Evolutionary conservation across 2,329 filamentous ascomycete genomes (phyloP).

Genomic region (Trichoderma sp.): DNA sequence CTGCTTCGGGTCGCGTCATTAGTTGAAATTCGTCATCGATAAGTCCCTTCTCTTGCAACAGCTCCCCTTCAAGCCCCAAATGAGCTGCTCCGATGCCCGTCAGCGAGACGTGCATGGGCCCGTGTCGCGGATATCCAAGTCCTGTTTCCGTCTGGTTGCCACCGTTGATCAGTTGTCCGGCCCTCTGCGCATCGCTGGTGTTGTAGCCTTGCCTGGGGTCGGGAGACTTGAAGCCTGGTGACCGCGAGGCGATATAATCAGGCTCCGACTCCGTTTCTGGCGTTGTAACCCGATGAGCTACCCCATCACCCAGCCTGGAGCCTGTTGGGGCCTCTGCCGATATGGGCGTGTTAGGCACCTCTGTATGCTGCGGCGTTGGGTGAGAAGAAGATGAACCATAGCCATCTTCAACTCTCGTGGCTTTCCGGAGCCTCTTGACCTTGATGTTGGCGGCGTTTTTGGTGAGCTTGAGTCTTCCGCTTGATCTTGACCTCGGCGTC

Average conservation of each 20-base stretch:
- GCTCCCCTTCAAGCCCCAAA: constrained; percentile 25
- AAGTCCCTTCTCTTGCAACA: constrained; percentile 24
- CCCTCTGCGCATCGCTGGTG: not conserved
- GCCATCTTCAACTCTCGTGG: not conserved
- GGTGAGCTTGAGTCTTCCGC: not conserved
- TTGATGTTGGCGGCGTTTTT: constrained; percentile 17
- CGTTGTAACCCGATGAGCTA: not conserved
- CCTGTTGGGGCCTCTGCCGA: not conserved
- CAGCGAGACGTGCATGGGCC: constrained; percentile 25
- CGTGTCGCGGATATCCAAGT: constrained; percentile 12
- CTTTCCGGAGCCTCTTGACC: constrained; percentile 5
- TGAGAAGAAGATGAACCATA: not conserved
- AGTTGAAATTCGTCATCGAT: constrained; percentile 25
- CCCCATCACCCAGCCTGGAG: not conserved
- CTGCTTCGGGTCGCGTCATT: constrained; percentile 24
- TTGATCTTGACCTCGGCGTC: not conserved
- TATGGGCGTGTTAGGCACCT: not conserved
- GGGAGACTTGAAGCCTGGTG: not conserved
- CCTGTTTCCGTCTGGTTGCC: not conserved
- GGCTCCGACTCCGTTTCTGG: constrained; percentile 19
- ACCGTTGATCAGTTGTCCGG: not conserved
- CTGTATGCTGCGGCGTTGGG: not conserved
- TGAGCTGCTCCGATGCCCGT: constrained; percentile 32
- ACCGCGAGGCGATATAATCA: constrained; percentile 18
- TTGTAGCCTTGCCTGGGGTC: not conserved